Evolutionary conservation across 768 basidiomycete species (phyloP).

Genomic region (Leccinum fibrillosum): DNA sequence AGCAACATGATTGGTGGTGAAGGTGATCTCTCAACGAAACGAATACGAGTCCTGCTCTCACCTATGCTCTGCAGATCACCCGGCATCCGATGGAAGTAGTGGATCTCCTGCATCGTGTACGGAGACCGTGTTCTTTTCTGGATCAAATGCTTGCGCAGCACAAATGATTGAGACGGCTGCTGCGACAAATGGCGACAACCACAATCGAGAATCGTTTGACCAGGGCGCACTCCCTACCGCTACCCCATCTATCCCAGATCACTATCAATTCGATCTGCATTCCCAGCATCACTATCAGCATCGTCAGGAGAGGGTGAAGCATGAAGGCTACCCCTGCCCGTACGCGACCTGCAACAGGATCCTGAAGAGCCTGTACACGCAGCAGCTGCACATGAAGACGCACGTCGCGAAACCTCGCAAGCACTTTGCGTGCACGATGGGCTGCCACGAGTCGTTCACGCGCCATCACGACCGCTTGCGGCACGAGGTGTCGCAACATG

Average conservation of each 20-base stretch:
- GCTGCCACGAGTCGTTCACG: conserved; percentile 1
- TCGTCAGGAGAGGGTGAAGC: neutral
- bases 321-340: conserved; percentile 1
- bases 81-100: neutral
- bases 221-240: neutral
- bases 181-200: neutral
- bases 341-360: neutral
- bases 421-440: conserved; percentile 1
- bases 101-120: neutral
- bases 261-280: no score
- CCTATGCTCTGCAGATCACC: neutral
- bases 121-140: neutral
- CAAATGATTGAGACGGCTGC: neutral
- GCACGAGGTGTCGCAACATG: conserved; percentile 2
- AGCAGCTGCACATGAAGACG: neutral
- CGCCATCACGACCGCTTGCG: conserved; percentile 1
- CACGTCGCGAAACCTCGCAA: neutral
- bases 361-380: neutral
- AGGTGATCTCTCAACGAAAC: neutral
- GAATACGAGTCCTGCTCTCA: neutral
- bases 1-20: neutral
- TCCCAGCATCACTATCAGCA: no score
- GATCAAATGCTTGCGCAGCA: neutral
- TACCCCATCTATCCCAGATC: neutral
- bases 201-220: neutral